Conservation (phyloP, 129 eudicot genomes). For the Saposhnikovia divaricata region DNA sequence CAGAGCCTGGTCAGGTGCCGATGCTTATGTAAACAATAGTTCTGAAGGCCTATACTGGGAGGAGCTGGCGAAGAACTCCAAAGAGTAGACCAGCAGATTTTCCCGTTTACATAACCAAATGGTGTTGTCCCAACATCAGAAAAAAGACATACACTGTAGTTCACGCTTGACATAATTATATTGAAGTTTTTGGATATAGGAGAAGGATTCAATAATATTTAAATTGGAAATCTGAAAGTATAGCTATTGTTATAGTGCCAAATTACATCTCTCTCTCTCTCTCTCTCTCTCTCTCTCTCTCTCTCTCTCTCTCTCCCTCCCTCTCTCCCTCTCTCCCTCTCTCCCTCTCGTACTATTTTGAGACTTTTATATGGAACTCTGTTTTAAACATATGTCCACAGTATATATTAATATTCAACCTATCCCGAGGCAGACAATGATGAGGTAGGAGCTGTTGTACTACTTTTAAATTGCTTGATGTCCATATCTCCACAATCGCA, state of each 20-base stretch:
- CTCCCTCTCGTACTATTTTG: not conserved
- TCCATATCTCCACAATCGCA: not conserved
- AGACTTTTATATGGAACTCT: not conserved
- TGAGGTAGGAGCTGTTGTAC: not conserved
- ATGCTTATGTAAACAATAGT: not conserved
- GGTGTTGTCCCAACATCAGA: no score
- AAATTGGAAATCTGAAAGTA: no score
- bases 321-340: no score
- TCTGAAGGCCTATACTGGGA: not conserved
- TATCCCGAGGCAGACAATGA: not conserved
- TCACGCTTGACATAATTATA: no score
- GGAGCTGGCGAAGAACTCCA: not conserved
- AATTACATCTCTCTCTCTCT: no score
- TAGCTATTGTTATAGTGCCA: no score
- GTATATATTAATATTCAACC: not conserved
- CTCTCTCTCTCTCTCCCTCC: no score
- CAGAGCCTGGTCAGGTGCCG: not conserved
- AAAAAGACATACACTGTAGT: no score
- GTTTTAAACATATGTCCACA: not conserved
- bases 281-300: no score
- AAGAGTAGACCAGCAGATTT: not conserved
- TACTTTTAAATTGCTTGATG: not conserved
- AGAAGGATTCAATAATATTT: no score
- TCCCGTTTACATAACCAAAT: not conserved
- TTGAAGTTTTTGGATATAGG: no score